phyloP scores from a whole-genome alignment of 345 rosid species.

The Cardamine chenopodiifolia region DNA sequence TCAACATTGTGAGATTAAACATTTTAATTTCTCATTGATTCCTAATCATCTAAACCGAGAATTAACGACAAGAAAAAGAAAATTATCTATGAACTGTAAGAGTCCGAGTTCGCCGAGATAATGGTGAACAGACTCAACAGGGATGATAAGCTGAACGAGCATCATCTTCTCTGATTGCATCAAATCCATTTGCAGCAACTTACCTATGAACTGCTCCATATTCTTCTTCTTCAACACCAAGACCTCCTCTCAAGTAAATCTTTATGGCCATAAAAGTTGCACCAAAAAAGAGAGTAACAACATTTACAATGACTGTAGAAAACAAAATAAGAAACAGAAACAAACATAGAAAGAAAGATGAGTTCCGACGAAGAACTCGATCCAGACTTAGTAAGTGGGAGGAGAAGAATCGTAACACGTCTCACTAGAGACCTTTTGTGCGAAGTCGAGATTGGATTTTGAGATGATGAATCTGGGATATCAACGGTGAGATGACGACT shows the following conservation, averaged over 20 bases:
- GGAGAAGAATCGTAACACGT: too few species aligned
- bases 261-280: too few species aligned
- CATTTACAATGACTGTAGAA: too few species aligned
- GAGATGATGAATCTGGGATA: slow-evolving; percentile 41
- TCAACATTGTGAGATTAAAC: slow-evolving; percentile 31
- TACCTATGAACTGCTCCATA: slow-evolving; percentile 68
- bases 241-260: too few species aligned
- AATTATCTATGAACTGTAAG: slow-evolving; percentile 72
- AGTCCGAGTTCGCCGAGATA: slow-evolving; percentile 86
- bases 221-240: slow-evolving; percentile 23
- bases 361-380: too few species aligned
- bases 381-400: too few species aligned
- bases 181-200: slow-evolving; percentile 91
- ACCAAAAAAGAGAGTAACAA: too few species aligned
- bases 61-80: too few species aligned
- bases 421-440: slow-evolving; percentile 53
- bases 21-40: slow-evolving; percentile 3
- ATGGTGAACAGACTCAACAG: slow-evolving; percentile 87
- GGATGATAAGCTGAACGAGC: slow-evolving; percentile 91
- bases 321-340: too few species aligned
- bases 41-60: slow-evolving; percentile 14
- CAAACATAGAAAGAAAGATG: too few species aligned
- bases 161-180: slow-evolving; percentile 98
- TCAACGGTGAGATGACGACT: slow-evolving; percentile 50
- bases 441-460: slow-evolving; percentile 45